These are phyloP conservation scores for Podosphaera leucotricha DNA, from an alignment of 2,329 filamentous ascomycete species.

Conservation along the genomic window DNA sequence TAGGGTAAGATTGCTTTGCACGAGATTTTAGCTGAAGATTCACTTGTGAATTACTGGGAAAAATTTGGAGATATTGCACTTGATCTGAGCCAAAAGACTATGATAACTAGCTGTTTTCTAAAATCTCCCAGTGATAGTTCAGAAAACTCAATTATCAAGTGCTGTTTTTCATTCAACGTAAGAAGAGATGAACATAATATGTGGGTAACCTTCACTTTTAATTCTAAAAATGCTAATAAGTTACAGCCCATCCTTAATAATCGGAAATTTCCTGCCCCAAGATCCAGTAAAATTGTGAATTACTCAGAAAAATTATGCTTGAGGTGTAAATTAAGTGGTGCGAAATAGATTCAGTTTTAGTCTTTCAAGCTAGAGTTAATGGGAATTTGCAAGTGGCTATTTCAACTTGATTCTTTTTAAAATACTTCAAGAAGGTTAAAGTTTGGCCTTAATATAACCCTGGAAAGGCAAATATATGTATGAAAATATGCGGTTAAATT, in stretches of 20 bases:
- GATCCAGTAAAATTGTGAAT: constrained; percentile 28
- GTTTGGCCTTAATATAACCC: no score
- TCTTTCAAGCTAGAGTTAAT: not conserved
- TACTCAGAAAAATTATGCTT: not conserved
- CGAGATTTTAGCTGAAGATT: constrained; percentile 87
- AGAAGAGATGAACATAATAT: constrained; percentile 87
- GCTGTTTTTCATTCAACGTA: constrained; percentile 96
- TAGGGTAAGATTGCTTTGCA: constrained; percentile 88
- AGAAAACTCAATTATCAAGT: constrained; percentile 54
- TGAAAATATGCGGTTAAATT: not conserved
- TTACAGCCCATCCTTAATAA: constrained; percentile 66
- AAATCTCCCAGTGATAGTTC: constrained; percentile 55
- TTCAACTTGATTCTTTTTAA: no score
- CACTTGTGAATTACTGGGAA: constrained; percentile 93
- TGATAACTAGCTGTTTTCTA: constrained; percentile 77
- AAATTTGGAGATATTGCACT: constrained; percentile 97
- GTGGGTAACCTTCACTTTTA: constrained; percentile 28
- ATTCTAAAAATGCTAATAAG: constrained; percentile 2
- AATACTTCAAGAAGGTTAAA: no score
- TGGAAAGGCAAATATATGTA: no score
- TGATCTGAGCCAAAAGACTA: constrained; percentile 77
- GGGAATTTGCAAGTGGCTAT: not conserved
- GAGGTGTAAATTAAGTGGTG: no score
- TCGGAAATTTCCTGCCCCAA: constrained; percentile 90
- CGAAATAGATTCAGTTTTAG: not conserved